Conservation (phyloP, 2,329 filamentous ascomycete species). For the Beauveria australis region DNA sequence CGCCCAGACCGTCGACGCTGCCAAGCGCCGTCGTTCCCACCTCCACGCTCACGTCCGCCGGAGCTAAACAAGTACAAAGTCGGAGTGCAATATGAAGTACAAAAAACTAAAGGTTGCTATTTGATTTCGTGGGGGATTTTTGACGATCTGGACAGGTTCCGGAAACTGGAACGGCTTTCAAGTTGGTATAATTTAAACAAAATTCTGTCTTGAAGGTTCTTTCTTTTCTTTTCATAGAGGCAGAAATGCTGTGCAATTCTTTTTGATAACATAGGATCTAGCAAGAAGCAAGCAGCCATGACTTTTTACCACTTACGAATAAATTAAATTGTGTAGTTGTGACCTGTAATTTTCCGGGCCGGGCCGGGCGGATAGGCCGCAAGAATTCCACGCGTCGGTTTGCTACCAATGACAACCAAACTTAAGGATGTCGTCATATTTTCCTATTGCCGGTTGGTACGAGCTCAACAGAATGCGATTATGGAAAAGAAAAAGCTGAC, state of each 20-base stretch:
- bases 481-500: neutral
- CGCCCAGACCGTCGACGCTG: conserved; percentile 28
- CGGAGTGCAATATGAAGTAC: conserved; percentile 7
- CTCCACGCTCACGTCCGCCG: conserved; percentile 32
- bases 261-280: conserved; percentile 26
- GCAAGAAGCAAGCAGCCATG: conserved; percentile 20
- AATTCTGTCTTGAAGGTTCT: conserved; percentile 25
- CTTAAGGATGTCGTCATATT: neutral
- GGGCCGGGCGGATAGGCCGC: neutral
- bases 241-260: conserved; percentile 23
- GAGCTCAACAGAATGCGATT: neutral
- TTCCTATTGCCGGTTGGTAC: neutral
- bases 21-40: conserved; percentile 22
- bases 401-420: neutral
- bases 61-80: conserved; percentile 12
- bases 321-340: neutral
- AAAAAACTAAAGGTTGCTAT: conserved; percentile 13
- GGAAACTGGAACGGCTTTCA: conserved; percentile 19
- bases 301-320: neutral
- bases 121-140: conserved; percentile 15
- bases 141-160: conserved; percentile 29
- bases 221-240: conserved; percentile 24
- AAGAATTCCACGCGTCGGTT: neutral
- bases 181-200: conserved; percentile 25
- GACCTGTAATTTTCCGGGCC: neutral